Evolutionary conservation across 805 yeast species (phyloP), one percentile per base, ranked within the genome.

Genomic region (Metschnikowia reukaufii): DNA sequence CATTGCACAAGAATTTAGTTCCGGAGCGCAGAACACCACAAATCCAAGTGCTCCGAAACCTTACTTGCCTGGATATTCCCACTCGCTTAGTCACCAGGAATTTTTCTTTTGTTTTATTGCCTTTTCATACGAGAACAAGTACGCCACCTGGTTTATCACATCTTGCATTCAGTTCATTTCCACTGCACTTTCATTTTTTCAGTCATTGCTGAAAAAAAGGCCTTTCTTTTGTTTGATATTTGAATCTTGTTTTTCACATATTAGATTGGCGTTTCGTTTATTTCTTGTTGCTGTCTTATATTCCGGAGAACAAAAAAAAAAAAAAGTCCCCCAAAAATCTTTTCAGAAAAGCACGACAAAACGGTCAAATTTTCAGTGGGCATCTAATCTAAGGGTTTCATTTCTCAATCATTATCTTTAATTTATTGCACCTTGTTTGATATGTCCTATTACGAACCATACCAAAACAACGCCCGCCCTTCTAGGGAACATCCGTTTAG

Each of bases 361-460:
- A 33, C 19, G 12, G 19, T 17, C 8, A 13, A 23, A 25, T 13
- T 23, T 27, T 27, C 39, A 31, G 30, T 30, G 29, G 36, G 40
- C 45, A 42, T 42, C 18, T 23, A 34, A 35, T 42, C 40, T 42
- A 9, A 21, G 32, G 17, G 39, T 25, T 44, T 39, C 40, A 39
- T 35, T 44, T 44, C 44, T 39, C 39, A 19, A 18, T 12, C 20
- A 20, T 27, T 15, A 15, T 34, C 20, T 42, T 39, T 39, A 20
- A 30, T 39, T 33, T 10, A 9, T 29, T 15, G 18, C 17, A n/a
- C 17, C 27, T 18, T 2, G 16, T 29, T 17, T 19, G 36, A 15
- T 37, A 72, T 72, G 77, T 63, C 75, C 35, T 72, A 70, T 61
- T 72, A 70, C 56, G 72, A 70, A 42, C 71, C 70, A 13, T 72